Conservation (phyloP, 345 rosid genomes). For the Durio zibethinus region DNA sequence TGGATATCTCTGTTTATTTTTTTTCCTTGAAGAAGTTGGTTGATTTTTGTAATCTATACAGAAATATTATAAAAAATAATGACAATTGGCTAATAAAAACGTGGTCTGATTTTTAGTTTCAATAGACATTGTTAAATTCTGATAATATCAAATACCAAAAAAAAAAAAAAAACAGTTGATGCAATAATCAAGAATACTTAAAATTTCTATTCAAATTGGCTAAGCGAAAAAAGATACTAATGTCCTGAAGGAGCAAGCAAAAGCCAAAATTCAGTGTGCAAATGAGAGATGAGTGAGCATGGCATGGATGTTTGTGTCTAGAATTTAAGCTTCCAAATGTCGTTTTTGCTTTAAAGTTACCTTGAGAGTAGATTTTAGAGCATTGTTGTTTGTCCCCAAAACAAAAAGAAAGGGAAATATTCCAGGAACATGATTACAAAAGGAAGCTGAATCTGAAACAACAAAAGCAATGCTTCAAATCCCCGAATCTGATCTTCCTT, state of each 20-base stretch:
- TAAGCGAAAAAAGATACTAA: background rate
- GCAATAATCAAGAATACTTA: background rate
- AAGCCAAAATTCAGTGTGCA: background rate
- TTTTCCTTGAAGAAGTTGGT: slow-evolving; percentile 21
- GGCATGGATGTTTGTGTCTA: slow-evolving; percentile 3
- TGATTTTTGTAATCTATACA: slow-evolving; percentile 12
- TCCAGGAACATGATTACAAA: background rate
- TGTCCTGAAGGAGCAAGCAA: background rate
- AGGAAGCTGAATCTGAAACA: background rate
- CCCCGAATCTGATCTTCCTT: background rate
- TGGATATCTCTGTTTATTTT: slow-evolving; percentile 12
- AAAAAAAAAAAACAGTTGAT: too few species aligned
- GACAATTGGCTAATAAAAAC: too few species aligned
- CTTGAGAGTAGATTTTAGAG: background rate
- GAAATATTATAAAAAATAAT: slow-evolving; percentile 19
- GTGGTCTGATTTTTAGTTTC: too few species aligned
- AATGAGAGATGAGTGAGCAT: background rate
- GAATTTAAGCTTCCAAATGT: slow-evolving; percentile 15
- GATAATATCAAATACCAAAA: too few species aligned
- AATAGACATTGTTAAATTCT: too few species aligned
- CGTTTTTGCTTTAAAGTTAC: background rate
- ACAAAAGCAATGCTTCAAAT: background rate
- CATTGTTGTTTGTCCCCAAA: background rate
- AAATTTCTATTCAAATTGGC: background rate
- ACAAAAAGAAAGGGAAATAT: background rate